phyloP scores from a whole-genome alignment of 2,329 filamentous ascomycete genomes.

The Colletotrichum sp. region DNA sequence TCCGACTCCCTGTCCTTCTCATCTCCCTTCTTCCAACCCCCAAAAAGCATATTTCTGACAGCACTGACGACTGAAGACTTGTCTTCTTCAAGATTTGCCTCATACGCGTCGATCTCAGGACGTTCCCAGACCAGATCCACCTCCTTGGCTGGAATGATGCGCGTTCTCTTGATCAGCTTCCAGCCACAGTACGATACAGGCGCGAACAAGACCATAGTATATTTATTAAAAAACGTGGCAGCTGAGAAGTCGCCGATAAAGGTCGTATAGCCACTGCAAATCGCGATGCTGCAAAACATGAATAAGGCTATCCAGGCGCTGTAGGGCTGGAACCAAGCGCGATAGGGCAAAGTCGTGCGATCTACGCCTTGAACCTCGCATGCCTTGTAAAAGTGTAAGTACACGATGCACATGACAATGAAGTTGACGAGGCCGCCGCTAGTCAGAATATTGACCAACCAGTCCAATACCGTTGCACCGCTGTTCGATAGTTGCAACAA shows the following conservation, averaged over 20 bases:
- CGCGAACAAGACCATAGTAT: slow-evolving; percentile 67
- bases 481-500: slow-evolving; percentile 29
- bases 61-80: background rate
- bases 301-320: slow-evolving; percentile 61
- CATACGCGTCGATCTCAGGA: slow-evolving; percentile 62
- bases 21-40: background rate
- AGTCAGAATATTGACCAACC: slow-evolving; percentile 62
- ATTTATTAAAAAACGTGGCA: slow-evolving; percentile 67
- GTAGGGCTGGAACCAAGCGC: slow-evolving; percentile 69
- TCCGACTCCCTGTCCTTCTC: background rate
- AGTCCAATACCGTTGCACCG: slow-evolving; percentile 70
- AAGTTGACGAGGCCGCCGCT: slow-evolving; percentile 51
- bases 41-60: background rate
- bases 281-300: slow-evolving; percentile 65
- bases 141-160: slow-evolving; percentile 56
- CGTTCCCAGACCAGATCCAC: slow-evolving; percentile 65
- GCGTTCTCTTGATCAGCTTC: slow-evolving; percentile 65
- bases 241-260: slow-evolving; percentile 62
- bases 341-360: slow-evolving; percentile 64
- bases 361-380: slow-evolving; percentile 57
- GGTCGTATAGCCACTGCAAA: slow-evolving; percentile 64
- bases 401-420: slow-evolving; percentile 46
- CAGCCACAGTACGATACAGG: slow-evolving; percentile 58
- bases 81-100: slow-evolving; percentile 30
- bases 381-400: slow-evolving; percentile 66